Base-by-base conservation (phyloP, 2,329 filamentous ascomycete species). In the Truncatella angustata region DNA sequence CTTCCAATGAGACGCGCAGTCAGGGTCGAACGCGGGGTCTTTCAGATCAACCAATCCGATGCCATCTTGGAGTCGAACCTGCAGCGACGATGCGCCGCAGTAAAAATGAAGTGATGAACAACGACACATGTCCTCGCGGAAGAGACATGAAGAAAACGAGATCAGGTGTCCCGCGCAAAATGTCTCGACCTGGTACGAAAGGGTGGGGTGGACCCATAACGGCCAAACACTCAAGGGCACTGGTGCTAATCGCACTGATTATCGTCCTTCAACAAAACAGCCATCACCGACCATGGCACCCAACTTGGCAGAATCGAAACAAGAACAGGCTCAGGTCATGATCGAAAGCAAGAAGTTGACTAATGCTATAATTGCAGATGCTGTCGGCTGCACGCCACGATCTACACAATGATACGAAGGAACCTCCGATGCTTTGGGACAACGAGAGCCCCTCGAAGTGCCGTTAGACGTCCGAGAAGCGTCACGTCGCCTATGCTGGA, bases 351-450 rank as follows among this genome's bases (percentile, higher is more conserved):
- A 34, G 6, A n/a, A 32, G 4, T 34, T 18, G 3, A 49, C 7
- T 18, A 37, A 37, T 20, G 21, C 2, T 14, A 16, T 32, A 40
- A 32, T 49, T 42, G 36, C 35, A 20, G 36, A 32, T 40, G 16
- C 34, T 20, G 24, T 30, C 20, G n/a, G 47, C 35, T 49, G 45
- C 26, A 26, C 21, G 30, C 21, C 47, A 11, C 47, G 35, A 42
- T 49, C 47, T 21, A 16, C 24, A 32, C 6, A 48, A 48, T 21
- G 21, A 40, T 40, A 14, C 35, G 47, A 42, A 23, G 30, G 47
- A 49, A 49, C 35, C 47, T 49, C 10, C 47, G 47, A 49, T 49
- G 47, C 35, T 49, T 40, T 30, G 35, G 35, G 10, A 30, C 47
- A 11, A 49, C 45, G 16, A 49, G 20, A 49, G 47, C 47, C 9